phyloP scores from a whole-genome alignment of 345 rosid genomes.

The Camelina neglecta region DNA sequence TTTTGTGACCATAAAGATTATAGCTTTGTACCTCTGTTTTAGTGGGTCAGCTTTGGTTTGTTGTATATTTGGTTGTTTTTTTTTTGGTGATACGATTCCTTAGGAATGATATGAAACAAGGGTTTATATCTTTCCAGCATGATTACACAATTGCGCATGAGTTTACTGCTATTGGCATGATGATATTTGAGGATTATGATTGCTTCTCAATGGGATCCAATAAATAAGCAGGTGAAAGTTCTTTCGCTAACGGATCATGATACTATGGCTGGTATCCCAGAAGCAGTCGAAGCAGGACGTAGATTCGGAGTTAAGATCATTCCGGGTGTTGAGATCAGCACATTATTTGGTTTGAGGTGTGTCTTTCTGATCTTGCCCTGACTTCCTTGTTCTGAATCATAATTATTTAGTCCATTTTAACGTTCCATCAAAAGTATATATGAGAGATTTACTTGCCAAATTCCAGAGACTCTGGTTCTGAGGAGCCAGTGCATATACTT shows the following conservation, averaged over 20 bases:
- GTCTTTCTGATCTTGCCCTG: neutral
- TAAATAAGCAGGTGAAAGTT: slow-evolving; percentile 87
- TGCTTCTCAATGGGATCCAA: neutral
- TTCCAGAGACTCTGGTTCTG: slow-evolving; percentile 58
- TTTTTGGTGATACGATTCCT: neutral
- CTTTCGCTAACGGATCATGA: slow-evolving; percentile 97
- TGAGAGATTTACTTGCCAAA: slow-evolving; percentile 21
- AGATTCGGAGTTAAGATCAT: slow-evolving; percentile 83
- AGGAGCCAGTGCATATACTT: slow-evolving; percentile 93
- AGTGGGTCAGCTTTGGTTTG: neutral
- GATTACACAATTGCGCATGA: neutral
- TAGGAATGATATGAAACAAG: neutral
- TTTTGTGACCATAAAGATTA: neutral
- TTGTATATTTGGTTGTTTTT: slow-evolving; percentile 11
- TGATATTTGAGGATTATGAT: neutral
- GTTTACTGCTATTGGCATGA: neutral
- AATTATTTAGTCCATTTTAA: neutral
- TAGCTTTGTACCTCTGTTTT: neutral
- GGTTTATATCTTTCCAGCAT: neutral
- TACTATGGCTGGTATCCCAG: slow-evolving; percentile 85
- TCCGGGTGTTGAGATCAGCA: slow-evolving; percentile 94
- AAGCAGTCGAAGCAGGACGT: slow-evolving; percentile 84
- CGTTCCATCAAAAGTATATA: slow-evolving; percentile 7
- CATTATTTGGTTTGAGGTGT: slow-evolving; percentile 77
- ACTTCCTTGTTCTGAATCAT: neutral